phyloP scores from a whole-genome alignment of 305 asterid genomes.

The Fraxinus velutina region DNA sequence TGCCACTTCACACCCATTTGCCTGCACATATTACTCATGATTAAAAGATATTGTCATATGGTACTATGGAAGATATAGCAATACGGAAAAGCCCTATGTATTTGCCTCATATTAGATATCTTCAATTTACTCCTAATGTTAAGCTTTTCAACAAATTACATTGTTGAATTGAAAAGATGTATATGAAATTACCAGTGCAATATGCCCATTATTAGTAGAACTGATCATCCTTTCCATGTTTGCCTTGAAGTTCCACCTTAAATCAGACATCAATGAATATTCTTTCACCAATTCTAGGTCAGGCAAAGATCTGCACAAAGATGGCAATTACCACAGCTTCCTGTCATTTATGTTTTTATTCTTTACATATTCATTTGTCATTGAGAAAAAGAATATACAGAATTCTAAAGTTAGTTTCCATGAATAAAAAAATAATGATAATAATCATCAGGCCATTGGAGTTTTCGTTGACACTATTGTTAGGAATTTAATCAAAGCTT shows the following conservation, averaged over 20 bases:
- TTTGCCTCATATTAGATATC: neutral
- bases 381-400: conserved; percentile 10
- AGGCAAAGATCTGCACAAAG: conserved; percentile 76
- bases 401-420: neutral
- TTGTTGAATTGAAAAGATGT: conserved; percentile 13
- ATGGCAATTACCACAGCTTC: conserved; percentile 22
- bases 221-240: conserved; percentile 67
- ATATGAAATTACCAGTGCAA: conserved; percentile 57
- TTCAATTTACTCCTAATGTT: neutral
- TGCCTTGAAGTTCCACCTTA: conserved; percentile 80
- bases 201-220: conserved; percentile 56
- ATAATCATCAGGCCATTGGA: neutral
- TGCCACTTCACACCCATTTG: conserved; percentile 77
- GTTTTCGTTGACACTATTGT: conserved; percentile 13
- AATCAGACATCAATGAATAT: conserved; percentile 54
- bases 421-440: neutral
- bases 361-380: neutral
- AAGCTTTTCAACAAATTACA: neutral
- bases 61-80: neutral
- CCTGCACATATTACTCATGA: conserved; percentile 36
- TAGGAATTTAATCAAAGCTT: conserved; percentile 15
- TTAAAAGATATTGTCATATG: conserved; percentile 18
- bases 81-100: neutral
- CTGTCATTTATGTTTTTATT: conserved; percentile 15
- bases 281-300: conserved; percentile 67